Evolutionary conservation across 2,329 filamentous ascomycete species (phyloP).

Genomic region (Incumbomyces lentus): DNA sequence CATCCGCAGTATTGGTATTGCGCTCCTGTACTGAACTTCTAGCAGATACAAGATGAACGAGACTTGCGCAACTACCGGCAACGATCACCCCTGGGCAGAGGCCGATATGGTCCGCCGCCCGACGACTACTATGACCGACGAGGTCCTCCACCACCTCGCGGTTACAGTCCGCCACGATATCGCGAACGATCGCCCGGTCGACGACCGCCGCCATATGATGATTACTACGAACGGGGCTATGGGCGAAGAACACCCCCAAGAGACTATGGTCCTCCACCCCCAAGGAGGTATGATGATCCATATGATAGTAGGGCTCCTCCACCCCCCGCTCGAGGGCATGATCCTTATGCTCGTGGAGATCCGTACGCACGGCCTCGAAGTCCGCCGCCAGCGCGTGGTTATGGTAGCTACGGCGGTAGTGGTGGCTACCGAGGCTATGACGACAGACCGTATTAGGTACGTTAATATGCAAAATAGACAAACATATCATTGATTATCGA

Average conservation of each 20-base stretch:
- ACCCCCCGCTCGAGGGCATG: conserved; percentile 46
- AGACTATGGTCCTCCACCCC: conserved; percentile 59
- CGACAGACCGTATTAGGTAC: conserved; percentile 18
- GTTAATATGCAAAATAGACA: not conserved
- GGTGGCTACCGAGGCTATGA: conserved; percentile 19
- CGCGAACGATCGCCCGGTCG: conserved; percentile 62
- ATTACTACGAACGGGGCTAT: conserved; percentile 71
- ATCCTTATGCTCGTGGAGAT: conserved; percentile 44
- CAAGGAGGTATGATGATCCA: conserved; percentile 60
- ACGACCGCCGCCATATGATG: conserved; percentile 63
- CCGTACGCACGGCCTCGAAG: conserved; percentile 25
- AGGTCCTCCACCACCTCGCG: conserved; percentile 62
- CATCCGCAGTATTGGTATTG: conserved; percentile 1
- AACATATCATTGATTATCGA: not conserved
- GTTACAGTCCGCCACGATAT: conserved; percentile 79
- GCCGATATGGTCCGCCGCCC: conserved; percentile 51
- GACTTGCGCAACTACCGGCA: conserved; percentile 54
- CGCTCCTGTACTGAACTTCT: conserved; percentile 17
- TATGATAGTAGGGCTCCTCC: conserved; percentile 49
- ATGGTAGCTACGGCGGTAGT: conserved; percentile 15
- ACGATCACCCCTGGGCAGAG: conserved; percentile 62
- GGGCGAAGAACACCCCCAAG: conserved; percentile 74
- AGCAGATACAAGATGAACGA: conserved; percentile 68
- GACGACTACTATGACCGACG: conserved; percentile 77
- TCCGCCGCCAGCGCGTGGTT: conserved; percentile 13